Percentiles rank a stretch among this genome's conserved stretches.
Conservation (phyloP, 192 early-diverging fungal species). For the Coemansia sp. region DNA sequence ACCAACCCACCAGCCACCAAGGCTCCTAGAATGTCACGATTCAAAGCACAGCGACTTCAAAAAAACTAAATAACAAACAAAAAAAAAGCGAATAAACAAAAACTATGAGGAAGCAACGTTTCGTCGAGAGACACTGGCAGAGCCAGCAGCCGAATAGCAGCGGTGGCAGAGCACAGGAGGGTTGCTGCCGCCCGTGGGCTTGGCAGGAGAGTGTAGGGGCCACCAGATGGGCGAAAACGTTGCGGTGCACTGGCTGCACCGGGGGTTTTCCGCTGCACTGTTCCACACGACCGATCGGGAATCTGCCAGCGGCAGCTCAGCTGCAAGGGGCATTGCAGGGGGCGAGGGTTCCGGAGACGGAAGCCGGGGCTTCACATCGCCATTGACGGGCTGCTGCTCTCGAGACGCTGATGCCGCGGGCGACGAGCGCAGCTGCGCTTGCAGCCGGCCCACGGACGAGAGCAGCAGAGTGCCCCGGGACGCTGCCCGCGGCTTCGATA, state of each 20-base stretch:
- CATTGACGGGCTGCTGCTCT: not conserved
- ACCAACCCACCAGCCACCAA: slow-evolving; percentile 5
- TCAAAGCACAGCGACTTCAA: slow-evolving; percentile 37
- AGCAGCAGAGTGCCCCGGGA: slow-evolving; percentile 15
- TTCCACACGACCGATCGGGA: slow-evolving; percentile 21
- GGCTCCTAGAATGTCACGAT: slow-evolving; percentile 52
- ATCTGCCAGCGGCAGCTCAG: too few species aligned
- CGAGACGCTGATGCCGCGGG: not conserved
- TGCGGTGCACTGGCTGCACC: slow-evolving; percentile 22
- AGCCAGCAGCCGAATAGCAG: slow-evolving; percentile 27
- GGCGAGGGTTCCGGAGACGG: slow-evolving; percentile 10
- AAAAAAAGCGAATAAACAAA: not conserved
- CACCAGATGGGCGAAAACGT: slow-evolving; percentile 49
- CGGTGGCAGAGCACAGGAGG: slow-evolving; percentile 38
- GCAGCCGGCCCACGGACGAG: not conserved
- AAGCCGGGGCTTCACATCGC: not conserved
- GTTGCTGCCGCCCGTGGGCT: not conserved
- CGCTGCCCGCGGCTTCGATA: not conserved
- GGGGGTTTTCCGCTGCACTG: slow-evolving; percentile 21
- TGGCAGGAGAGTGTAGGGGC: slow-evolving; percentile 14
- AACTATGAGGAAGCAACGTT: slow-evolving; percentile 8
- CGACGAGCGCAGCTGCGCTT: not conserved
- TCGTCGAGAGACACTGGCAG: not conserved
- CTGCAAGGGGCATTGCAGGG: not conserved
- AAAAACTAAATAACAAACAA: not conserved